phyloP scores from a whole-genome alignment of 2,329 filamentous ascomycete species.

The Ophiostoma pallidulum region DNA sequence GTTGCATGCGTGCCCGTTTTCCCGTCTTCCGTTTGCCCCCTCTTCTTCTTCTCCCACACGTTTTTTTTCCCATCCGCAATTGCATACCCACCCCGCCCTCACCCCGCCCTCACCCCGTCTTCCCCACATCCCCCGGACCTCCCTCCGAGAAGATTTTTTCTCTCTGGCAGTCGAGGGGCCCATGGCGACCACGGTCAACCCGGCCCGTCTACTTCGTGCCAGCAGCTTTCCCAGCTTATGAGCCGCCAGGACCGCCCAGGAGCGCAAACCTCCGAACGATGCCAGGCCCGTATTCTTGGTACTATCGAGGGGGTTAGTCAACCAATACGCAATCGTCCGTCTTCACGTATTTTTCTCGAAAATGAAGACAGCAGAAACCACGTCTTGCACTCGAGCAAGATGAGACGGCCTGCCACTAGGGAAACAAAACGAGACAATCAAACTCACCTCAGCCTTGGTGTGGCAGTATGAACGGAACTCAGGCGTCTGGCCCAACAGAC shows the following conservation, averaged over 20 bases:
- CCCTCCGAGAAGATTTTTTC: too few species aligned
- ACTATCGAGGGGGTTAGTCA: slow-evolving; percentile 39
- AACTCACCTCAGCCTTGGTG: slow-evolving; percentile 64
- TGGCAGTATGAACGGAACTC: slow-evolving; percentile 99
- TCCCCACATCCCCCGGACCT: neutral
- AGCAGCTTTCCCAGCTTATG: slow-evolving; percentile 33
- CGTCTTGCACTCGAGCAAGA: too few species aligned
- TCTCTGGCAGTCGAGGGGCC: too few species aligned
- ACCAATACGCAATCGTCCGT: too few species aligned
- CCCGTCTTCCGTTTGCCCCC: neutral
- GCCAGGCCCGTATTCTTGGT: slow-evolving; percentile 91
- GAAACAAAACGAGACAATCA: neutral
- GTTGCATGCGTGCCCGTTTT: neutral
- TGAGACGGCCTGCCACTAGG: too few species aligned
- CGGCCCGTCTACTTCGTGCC: too few species aligned
- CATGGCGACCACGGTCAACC: too few species aligned
- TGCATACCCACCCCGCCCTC: too few species aligned
- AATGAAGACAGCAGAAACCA: neutral
- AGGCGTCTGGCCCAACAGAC: slow-evolving; percentile 89
- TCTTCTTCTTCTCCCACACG: neutral
- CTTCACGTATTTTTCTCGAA: too few species aligned
- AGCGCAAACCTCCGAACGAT: slow-evolving; percentile 93
- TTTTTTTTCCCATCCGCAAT: neutral
- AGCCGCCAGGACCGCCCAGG: slow-evolving; percentile 80
- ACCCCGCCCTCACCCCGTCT: too few species aligned